Evolutionary conservation across 306 rosid genomes (phyloP).

Genomic region (Medicago lupulina): DNA sequence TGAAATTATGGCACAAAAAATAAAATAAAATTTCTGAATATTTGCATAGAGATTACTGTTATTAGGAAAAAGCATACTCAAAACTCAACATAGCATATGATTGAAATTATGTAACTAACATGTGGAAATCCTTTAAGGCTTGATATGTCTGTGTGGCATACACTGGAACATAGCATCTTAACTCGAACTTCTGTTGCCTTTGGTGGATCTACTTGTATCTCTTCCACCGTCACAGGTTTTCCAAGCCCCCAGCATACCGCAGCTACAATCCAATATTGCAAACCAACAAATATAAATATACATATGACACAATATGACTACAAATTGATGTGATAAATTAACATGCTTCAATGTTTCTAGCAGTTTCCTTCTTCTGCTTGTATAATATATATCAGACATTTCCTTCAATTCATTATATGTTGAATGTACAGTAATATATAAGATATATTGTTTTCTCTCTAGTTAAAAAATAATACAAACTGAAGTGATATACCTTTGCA

Average conservation of each 20-base stretch:
- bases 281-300: not conserved
- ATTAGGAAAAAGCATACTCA: not conserved
- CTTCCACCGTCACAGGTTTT: conserved; percentile 52
- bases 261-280: conserved; percentile 37
- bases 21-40: no score
- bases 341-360: no score
- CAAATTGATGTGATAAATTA: no score
- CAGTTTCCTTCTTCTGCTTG: no score
- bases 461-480: not conserved
- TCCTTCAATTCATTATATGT: no score
- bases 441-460: not conserved
- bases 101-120: conserved; percentile 33
- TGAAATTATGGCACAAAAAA: no score
- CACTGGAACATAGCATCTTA: conserved; percentile 64
- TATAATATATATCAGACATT: no score
- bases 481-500: conserved; percentile 41
- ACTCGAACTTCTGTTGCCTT: conserved; percentile 54
- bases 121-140: conserved; percentile 43
- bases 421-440: no score
- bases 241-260: conserved; percentile 64
- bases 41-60: no score
- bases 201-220: conserved; percentile 66
- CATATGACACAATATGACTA: no score
- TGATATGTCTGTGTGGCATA: conserved; percentile 61
- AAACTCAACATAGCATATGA: not conserved